These are phyloP conservation scores for Podaxis mareebaensis DNA, from an alignment of 768 basidiomycete species.

Conservation along the genomic window DNA sequence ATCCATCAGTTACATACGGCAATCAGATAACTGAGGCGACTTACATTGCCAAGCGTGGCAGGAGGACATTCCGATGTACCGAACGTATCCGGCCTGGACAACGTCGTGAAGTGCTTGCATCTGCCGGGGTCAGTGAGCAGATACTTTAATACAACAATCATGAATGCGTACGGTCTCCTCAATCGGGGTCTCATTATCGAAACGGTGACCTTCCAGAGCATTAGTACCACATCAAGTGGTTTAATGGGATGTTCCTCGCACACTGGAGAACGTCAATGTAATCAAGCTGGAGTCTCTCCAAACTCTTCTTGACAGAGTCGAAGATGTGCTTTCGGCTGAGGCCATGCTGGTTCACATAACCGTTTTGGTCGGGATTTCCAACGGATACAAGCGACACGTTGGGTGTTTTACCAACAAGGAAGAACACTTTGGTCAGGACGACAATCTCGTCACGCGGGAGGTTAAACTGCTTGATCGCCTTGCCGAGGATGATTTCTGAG, in stretches of 20 bases:
- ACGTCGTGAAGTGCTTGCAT: conserved; percentile 72
- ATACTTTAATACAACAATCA: background rate
- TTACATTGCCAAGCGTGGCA: conserved; percentile 57
- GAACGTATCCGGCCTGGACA: conserved; percentile 59
- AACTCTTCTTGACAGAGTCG: conserved; percentile 59
- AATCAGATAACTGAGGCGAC: conserved; percentile 15
- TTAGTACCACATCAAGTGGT: conserved; percentile 27
- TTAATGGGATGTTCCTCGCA: conserved; percentile 21
- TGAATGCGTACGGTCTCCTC: conserved; percentile 44
- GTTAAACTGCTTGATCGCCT: conserved; percentile 64
- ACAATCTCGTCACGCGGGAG: conserved; percentile 74
- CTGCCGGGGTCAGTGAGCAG: conserved; percentile 23
- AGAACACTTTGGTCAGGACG: conserved; percentile 70
- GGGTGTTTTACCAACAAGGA: conserved; percentile 27
- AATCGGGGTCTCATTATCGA: conserved; percentile 60
- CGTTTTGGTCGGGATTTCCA: conserved; percentile 33
- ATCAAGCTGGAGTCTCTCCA: conserved; percentile 71
- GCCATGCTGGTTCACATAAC: conserved; percentile 58
- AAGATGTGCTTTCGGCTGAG: conserved; percentile 68
- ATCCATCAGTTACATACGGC: background rate
- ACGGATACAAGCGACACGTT: conserved; percentile 4
- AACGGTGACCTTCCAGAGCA: conserved; percentile 48
- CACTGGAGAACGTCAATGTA: conserved; percentile 80
- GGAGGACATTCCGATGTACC: conserved; percentile 61
- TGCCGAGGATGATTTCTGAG: conserved; percentile 67